Evolutionary conservation across 768 basidiomycete genomes (phyloP), one percentile per base, ranked within the genome.

Genomic region (Psilocybe cubensis): DNA sequence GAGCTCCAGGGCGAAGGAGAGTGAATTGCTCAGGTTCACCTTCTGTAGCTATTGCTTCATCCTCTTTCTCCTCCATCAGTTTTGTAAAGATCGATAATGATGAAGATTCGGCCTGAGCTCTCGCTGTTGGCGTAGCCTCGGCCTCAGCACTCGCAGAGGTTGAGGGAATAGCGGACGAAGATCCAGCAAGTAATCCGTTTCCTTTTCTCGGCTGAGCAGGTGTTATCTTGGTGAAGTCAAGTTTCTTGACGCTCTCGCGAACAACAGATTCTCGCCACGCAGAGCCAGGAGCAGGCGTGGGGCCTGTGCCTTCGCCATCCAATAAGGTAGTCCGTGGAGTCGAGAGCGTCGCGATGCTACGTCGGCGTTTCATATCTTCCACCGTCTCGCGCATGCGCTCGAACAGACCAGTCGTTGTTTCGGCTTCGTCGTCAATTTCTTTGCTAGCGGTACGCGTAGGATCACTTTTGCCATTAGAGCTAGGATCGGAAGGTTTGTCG

Each of bases 361-460:
- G 68, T 55, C 79, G 70, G 59, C 73, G 74, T 70, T 79, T 81
- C 74, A 79, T 80, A 52, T 68, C 73, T 58, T 78, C 78, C 28
- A 80, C 76, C 5, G 76, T 81, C 65, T 78, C 77, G 64, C 75
- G 78, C 80, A 80, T 81, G 63, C 70, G 76, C 61, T 79, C 80
- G 55, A 83, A 62, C 54, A 83, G 59, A 31, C 71, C 72, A 23
- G 74, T 63, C 5, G 81, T 76, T 18, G 75, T 73, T 11, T 74
- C 75, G 1, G 74, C 73, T 7, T 69, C 69, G 7, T 68, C 63
- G 4, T 38, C 59, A 9, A 44, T 42, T 21, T 6, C 17, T 4
- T n/a, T 47, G 0, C 31, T 27, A 21, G 50, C 12, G 21, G 24
- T 28, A 12, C 45, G 35, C 25, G 45, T 44, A 4, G 27, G 28